Percentiles rank a stretch among this genome's conserved stretches.
Evolutionary conservation across 306 rosid genomes (phyloP).

Genomic region (Potentilla sterilis): DNA sequence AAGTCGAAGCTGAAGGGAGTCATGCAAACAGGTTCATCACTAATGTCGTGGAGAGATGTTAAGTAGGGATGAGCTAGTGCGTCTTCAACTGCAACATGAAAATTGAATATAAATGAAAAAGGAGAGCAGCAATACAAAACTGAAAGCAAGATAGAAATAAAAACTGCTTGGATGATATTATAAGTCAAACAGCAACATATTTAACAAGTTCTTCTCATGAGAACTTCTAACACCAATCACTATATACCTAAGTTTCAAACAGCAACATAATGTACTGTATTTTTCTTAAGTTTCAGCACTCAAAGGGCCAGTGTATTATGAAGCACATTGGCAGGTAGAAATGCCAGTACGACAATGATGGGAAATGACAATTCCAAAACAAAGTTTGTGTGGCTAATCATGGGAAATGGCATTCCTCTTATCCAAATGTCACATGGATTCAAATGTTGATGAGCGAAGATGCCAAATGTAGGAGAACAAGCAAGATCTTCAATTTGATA

Average conservation of each 20-base stretch:
- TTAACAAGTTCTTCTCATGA: neutral
- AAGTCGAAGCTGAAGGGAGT: conserved; percentile 97
- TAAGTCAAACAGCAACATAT: neutral
- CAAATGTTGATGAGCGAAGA: neutral
- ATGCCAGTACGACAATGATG: neutral
- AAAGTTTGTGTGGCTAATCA: neutral
- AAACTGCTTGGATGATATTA: neutral
- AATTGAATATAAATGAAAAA: neutral
- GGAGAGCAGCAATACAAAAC: neutral
- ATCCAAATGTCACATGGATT: neutral
- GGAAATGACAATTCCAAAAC: neutral
- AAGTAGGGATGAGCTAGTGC: conserved; percentile 94
- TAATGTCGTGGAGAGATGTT: conserved; percentile 93
- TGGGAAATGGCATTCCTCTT: neutral
- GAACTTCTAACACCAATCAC: neutral
- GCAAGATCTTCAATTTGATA: neutral
- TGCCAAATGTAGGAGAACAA: neutral
- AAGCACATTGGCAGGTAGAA: neutral
- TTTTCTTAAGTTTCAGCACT: neutral
- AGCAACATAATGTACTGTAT: neutral
- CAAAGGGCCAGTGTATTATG: neutral
- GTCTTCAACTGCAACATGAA: conserved; percentile 64
- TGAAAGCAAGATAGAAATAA: neutral
- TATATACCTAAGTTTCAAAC: neutral
- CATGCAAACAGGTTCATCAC: conserved; percentile 95